Base-by-base conservation (phyloP, 306 rosid genomes). In the Castanea mollissima region DNA sequence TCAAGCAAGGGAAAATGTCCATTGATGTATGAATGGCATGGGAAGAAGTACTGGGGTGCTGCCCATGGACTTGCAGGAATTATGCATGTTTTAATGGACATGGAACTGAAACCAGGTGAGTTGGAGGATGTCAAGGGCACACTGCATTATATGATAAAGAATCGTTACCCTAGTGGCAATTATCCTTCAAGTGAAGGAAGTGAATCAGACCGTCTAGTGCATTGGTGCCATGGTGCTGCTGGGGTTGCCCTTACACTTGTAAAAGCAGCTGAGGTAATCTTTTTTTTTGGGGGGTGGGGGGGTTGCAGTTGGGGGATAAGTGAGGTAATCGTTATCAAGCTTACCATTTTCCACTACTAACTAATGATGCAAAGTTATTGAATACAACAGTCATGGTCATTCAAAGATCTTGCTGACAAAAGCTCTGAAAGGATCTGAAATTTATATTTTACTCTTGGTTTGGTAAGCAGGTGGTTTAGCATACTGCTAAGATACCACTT, bases 141-240 rank as follows among this genome's bases (percentile, higher is more conserved):
- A 2, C 79, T 94, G 21, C 85, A 19, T 21, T 90, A 88, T 89
- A 89, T 89, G 96, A 87, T 90, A 44, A 89, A 80, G 58, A 92
- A 89, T 77, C 90, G 88, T 29, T 89, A 83, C 78, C 83, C 90
- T 3, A 87, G 98, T 77, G 91, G 93, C 19, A 94, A 94, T 83
- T 94, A 85, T 86, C 93, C 84, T 68, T 94, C 98, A 41, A 92
- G 98, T 55, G 93, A 91, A 88, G 98, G 89, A 87, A 91, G 77
- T 38, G 91, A 89, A 80, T 87, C 90, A 8, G 97, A 94, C 74
- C 86, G 86, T 34, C 92, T 89, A 69, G 97, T 91, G 80, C 97
- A 94, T 72, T 94, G 98, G 97, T 94, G 97, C 86, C 97, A 94
- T 79, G 97, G 97, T 80, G 94, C 97, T 76, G 89, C 97, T 55